Base-by-base conservation (phyloP, 805 yeast species). In the Vanderwaltozyma yarrowii region DNA sequence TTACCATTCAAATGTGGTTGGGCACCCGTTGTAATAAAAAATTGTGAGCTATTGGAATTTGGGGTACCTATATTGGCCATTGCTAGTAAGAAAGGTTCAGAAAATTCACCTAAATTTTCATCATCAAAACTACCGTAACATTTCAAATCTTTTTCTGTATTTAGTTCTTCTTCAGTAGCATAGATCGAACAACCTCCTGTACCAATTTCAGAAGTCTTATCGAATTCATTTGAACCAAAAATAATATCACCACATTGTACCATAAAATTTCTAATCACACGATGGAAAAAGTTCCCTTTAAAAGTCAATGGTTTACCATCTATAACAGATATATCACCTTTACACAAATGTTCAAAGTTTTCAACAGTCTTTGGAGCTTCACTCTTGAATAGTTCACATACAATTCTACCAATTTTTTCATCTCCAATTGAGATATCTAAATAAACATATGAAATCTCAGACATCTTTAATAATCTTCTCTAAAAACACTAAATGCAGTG, bases 1-100 rank as follows among this genome's bases (percentile, higher is more conserved):
- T 79, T 80, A 0, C 85, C 84, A 31, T 71, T 74, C 41, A 87
- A 61, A 58, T 86, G 95, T 1, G 85, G 80, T 8, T 78, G 71
- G 2, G 85, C 73, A 37, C 67, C 71, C 1, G 87, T 78, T 10
- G 78, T 73, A 31, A 83, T 78, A 51, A 82, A 82, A 52, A 82
- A 81, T 51, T 80, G 88, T 0, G 84, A 73, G 16, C 71, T 67
- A 45, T 79, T 79, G 11, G 78, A 56, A 39, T 70, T 49, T 17
- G 60, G 49, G 7, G 48, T 29, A 4, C 78, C 80, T 15, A 65
- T 57, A 47, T 77, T 78, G 3, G 85, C 83, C 81, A 80, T 73
- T 25, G 83, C 80, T 42, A 71, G 56, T 45, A 71, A 71, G 1
- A 78, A 67, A 2, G 59, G 58, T 36, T 70, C 74, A 30, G 57